Evolutionary conservation across 1,284 basidiomycete species (phyloP), one percentile per base, ranked within the genome.

Genomic region (Austroboletus novae-zelandiae): DNA sequence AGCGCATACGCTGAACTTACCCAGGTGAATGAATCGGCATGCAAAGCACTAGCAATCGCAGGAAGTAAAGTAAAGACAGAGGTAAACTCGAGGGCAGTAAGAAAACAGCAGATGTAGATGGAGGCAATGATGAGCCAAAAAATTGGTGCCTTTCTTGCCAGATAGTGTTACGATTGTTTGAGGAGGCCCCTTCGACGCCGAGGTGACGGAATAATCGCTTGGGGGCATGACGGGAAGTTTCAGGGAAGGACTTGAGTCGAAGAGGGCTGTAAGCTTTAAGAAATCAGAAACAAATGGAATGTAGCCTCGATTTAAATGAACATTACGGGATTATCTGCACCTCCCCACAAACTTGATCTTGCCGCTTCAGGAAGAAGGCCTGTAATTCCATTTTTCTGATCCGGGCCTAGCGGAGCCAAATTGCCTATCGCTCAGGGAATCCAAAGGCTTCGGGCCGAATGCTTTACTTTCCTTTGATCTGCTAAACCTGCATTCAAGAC

Each of bases 11-110:
- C 66, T 3, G 62, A 58, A 7, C 65, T 66, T 10, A 70, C 60
- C 66, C 70, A 71, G 1, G 64, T 55, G 44, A 70, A 71, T 13
- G 68, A 57, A 10, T 44, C 47, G 5, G 66, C 66, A 27, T 64
- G 42, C 2, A 74, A 51, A 5, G 62, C 67, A 46, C 61, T 34
- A 9, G 64, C 56, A 40, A 73, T 72, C 1, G 60, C 64, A 0
- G 71, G 70, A 9, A 72, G 64, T 2, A 69, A 67, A 2, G 68
- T 71, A n/a, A 48, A 34, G 29, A 51, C 18, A 4, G 36, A 43
- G n/a, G 35, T 27, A 51, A 0, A 5, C n/a, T 51, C 50, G 13
- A 51, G 36, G 30, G 50, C 36, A 20, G 50, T 42, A 11, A 51
- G 48, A 8, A 5, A 50, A n/a, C 50, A 39, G 20, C 47, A 51